phyloP scores from a whole-genome alignment of 1,139 yeast genomes.

The Yamadazyma atmosphaerica region DNA sequence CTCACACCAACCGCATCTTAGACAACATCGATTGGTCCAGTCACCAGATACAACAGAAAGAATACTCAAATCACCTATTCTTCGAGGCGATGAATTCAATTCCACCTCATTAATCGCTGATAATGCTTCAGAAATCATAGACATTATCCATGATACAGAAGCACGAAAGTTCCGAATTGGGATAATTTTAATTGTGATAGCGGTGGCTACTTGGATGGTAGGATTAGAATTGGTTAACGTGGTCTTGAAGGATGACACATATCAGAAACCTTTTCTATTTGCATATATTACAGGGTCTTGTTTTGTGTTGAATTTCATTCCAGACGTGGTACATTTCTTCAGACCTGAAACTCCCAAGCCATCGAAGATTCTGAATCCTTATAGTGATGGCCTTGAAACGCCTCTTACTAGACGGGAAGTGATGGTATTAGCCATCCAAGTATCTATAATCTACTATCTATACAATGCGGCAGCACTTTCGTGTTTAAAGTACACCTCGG shows the following conservation, averaged over 20 bases:
- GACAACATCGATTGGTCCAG: neutral
- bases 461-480: slow-evolving; percentile 42
- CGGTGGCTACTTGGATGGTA: slow-evolving; percentile 47
- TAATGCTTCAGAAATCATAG: slow-evolving; percentile 41
- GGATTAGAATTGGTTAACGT: slow-evolving; percentile 51
- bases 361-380: neutral
- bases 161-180: slow-evolving; percentile 44
- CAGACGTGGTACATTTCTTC: slow-evolving; percentile 24
- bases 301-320: slow-evolving; percentile 44
- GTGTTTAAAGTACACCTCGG: slow-evolving; percentile 50
- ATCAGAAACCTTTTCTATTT: slow-evolving; percentile 48
- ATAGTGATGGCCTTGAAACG: slow-evolving; percentile 10
- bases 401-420: slow-evolving; percentile 32
- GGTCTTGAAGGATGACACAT: slow-evolving; percentile 48
- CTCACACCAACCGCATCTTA: neutral
- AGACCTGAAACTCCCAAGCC: neutral
- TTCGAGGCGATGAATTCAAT: slow-evolving; percentile 11
- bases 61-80: slow-evolving; percentile 12
- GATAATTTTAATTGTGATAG: slow-evolving; percentile 37
- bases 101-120: slow-evolving; percentile 16
- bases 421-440: slow-evolving; percentile 33
- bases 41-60: neutral
- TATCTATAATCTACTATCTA: slow-evolving; percentile 42
- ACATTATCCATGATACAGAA: slow-evolving; percentile 48
- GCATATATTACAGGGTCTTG: slow-evolving; percentile 49